Conservation (phyloP, 129 eudicot species). For the Glebionis coronaria region DNA sequence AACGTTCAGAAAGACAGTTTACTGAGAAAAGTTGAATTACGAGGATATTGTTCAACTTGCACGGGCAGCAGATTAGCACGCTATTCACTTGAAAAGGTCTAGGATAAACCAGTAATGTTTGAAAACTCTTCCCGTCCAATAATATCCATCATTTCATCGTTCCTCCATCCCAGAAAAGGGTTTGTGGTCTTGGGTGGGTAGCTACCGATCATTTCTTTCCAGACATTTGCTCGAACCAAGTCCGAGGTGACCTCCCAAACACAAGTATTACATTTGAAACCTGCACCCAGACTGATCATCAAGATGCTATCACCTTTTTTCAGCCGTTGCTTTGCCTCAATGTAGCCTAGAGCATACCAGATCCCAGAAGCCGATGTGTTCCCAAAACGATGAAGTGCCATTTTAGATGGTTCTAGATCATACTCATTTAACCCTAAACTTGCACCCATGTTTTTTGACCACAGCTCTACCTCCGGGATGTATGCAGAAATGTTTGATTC, state of each 20-base stretch:
- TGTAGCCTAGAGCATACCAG: no score
- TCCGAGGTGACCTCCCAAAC: conserved; percentile 74
- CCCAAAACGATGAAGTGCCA: conserved; percentile 75
- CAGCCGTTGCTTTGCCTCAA: no score
- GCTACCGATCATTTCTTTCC: conserved; percentile 49
- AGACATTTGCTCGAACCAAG: conserved; percentile 51
- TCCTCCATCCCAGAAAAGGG: conserved; percentile 53
- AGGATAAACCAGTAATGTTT: no score
- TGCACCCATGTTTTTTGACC: conserved; percentile 49
- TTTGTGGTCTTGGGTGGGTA: no score
- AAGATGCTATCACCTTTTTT: conserved; percentile 64
- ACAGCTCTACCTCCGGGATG: conserved; percentile 81
- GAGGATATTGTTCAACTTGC: no score
- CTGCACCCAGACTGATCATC: conserved; percentile 83
- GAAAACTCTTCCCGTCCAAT: conserved; percentile 21
- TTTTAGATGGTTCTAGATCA: conserved; percentile 68
- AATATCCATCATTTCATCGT: conserved; percentile 11
- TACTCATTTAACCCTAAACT: conserved; percentile 43
- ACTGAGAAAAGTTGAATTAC: no score
- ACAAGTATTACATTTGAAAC: conserved; percentile 74
- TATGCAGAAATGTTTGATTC: conserved; percentile 62
- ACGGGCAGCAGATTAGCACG: no score
- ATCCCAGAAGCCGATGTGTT: conserved; percentile 71
- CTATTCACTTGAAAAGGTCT: no score
- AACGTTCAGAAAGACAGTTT: no score